phyloP scores from a whole-genome alignment of 441 rosid genomes.

The Euphorbia corollata region DNA sequence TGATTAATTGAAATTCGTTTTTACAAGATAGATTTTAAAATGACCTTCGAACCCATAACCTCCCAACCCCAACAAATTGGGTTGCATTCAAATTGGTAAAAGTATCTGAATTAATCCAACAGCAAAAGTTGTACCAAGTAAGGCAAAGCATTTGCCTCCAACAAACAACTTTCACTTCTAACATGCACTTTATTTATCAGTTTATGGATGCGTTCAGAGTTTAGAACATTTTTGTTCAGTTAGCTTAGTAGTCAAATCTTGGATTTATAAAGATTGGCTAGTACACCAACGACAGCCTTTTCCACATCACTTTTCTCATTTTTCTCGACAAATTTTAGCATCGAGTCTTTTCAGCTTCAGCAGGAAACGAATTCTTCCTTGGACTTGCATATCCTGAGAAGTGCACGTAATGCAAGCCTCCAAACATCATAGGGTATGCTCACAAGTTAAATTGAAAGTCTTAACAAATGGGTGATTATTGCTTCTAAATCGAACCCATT shows the following conservation, averaged over 20 bases:
- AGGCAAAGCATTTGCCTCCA: conserved; percentile 44
- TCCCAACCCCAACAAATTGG: too few species aligned
- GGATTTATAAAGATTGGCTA: conserved; percentile 58
- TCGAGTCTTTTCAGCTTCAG: conserved; percentile 52
- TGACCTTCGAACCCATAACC: too few species aligned
- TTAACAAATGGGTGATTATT: conserved; percentile 38
- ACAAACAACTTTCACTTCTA: conserved; percentile 40
- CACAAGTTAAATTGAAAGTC: conserved; percentile 34
- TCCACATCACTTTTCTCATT: conserved; percentile 42
- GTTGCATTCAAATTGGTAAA: too few species aligned
- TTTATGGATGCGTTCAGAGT: too few species aligned
- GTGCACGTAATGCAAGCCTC: conserved; percentile 43
- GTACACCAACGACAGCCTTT: conserved; percentile 59
- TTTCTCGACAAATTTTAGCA: conserved; percentile 54
- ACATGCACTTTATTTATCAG: too few species aligned
- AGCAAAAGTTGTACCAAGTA: conserved; percentile 37
- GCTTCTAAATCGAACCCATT: conserved; percentile 37
- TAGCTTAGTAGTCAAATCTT: conserved; percentile 43
- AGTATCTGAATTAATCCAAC: conserved; percentile 49
- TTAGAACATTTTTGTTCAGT: too few species aligned
- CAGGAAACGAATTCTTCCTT: conserved; percentile 46
- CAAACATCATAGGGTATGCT: conserved; percentile 28
- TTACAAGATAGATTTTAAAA: too few species aligned
- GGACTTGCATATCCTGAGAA: conserved; percentile 43
- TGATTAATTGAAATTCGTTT: too few species aligned